Base-by-base conservation (phyloP, 768 basidiomycete species). In the Termitomyces sp. region DNA sequence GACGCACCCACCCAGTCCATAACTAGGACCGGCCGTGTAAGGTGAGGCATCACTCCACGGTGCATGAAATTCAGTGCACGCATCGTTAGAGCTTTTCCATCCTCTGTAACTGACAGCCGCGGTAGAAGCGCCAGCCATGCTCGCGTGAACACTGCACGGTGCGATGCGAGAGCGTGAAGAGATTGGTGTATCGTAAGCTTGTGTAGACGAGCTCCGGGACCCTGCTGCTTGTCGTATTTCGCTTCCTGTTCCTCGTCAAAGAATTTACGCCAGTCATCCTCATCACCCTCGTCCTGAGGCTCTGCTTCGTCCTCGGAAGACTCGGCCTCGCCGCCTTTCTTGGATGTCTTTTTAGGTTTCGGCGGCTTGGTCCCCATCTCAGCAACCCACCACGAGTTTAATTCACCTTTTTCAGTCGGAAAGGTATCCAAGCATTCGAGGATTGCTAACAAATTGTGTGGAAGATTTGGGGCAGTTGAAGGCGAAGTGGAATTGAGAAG, bases 1-100 rank as follows among this genome's bases (percentile, higher is more conserved):
- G 90, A 91, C 2, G 83, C 83, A 28, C 86, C 83, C 39, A 96
- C 80, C 92, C 94, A 97, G 68, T 96, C 93, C 88, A 94, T 93
- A n/a, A 90, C 80, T 51, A 91, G 71, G 49, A 90, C 76, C 0
- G 89, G 85, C 39, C 89, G 72, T 0, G 90, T 92, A 48, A 95
- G 69, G 69, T 94, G 86, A 0, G 94, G 94, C 68, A 96, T 72
- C 13, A 95, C 87, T 5, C 87, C 84, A 13, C 84, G 77, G 69
- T 96, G 93, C 79, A 96, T 85, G 31, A 94, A 77, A 64, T 86
- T 86, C 60, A 96, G 72, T 16, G 80, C 83, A 47, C 87, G 76
- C 24, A 79, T 77, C 16, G 83, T 77, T 4, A 85, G 65, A 1
- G 66, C 67, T 51, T 74, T 78, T 12, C 61, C 75, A 65, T 70